These are phyloP conservation scores for Cafeteria roenbergensis DNA, from an alignment of 108 stramenopile species.

Conservation along the genomic window DNA sequence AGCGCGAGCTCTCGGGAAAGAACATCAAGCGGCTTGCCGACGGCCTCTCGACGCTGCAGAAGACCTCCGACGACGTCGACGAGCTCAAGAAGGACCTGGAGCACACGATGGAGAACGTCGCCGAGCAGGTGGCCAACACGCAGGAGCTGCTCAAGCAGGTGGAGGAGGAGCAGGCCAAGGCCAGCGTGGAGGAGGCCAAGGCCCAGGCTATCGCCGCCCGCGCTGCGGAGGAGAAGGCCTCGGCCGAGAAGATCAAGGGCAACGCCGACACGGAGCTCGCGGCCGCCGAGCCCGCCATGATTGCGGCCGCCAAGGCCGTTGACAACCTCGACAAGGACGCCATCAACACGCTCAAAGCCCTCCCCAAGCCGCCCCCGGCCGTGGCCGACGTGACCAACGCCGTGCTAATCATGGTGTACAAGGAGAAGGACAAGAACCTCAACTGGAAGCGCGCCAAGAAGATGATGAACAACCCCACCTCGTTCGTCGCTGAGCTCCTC, in stretches of 20 bases:
- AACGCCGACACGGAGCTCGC: slow-evolving; percentile 61
- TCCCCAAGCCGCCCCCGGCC: slow-evolving; percentile 59
- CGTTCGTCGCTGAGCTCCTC: slow-evolving; percentile 55
- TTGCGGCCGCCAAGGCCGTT: slow-evolving; percentile 65
- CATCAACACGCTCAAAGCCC: slow-evolving; percentile 67
- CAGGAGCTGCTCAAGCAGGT: slow-evolving; percentile 63
- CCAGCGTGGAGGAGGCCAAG: slow-evolving; percentile 59
- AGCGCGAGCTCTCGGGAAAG: slow-evolving; percentile 53
- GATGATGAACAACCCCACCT: slow-evolving; percentile 73
- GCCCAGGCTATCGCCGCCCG: slow-evolving; percentile 59
- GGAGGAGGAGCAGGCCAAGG: slow-evolving; percentile 56
- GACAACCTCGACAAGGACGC: slow-evolving; percentile 65
- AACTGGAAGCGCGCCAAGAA: slow-evolving; percentile 68
- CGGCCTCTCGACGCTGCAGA: slow-evolving; percentile 63
- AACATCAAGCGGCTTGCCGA: slow-evolving; percentile 68
- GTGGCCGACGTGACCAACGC: slow-evolving; percentile 63
- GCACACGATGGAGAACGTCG: slow-evolving; percentile 65
- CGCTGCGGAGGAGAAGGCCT: slow-evolving; percentile 53
- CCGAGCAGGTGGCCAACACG: slow-evolving; percentile 66
- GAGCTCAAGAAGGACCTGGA: slow-evolving; percentile 65
- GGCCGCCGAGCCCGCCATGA: slow-evolving; percentile 74
- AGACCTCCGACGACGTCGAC: slow-evolving; percentile 66
- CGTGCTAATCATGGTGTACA: slow-evolving; percentile 65
- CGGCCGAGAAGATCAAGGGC: slow-evolving; percentile 56
- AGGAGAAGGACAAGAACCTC: slow-evolving; percentile 59